Evolutionary conservation across 768 basidiomycete species (phyloP).

Genomic region (Collybia mongolica): DNA sequence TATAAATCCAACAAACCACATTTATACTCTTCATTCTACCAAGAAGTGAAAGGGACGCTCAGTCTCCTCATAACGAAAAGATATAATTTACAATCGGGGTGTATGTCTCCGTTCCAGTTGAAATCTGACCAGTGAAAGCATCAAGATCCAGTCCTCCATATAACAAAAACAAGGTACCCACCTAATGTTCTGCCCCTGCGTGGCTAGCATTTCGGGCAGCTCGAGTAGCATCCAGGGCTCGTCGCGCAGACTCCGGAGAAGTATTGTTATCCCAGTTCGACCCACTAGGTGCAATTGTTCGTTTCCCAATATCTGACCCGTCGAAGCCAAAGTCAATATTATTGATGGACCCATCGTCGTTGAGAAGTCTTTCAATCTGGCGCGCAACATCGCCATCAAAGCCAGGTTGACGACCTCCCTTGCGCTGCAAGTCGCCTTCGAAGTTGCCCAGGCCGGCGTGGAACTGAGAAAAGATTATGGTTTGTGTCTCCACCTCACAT

Average conservation of each 20-base stretch:
- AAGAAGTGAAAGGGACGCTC: too few relatives aligned
- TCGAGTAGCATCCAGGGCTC: constrained; percentile 28
- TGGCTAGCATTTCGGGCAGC: constrained; percentile 15
- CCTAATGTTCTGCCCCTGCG: background rate
- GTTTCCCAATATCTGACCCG: constrained; percentile 32
- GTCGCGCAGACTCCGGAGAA: constrained; percentile 25
- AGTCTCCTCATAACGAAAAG: too few relatives aligned
- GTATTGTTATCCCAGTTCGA: constrained; percentile 35
- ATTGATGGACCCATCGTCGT: constrained; percentile 35
- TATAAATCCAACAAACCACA: too few relatives aligned
- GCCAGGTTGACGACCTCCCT: constrained; percentile 33
- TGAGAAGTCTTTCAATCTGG: constrained; percentile 31
- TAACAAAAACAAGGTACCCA: too few relatives aligned
- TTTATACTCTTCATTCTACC: too few relatives aligned
- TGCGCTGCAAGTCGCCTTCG: constrained; percentile 36
- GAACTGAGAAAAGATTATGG: constrained; percentile 41
- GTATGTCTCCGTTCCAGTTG: too few relatives aligned
- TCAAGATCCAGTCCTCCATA: too few relatives aligned
- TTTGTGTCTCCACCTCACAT: constrained; percentile 50
- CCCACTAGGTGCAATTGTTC: constrained; percentile 32
- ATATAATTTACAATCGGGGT: too few relatives aligned
- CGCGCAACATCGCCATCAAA: constrained; percentile 34
- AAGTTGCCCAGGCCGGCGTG: constrained; percentile 34
- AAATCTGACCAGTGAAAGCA: too few relatives aligned
- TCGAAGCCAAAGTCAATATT: constrained; percentile 36